Evolutionary conservation across 495 filamentous ascomycete species (phyloP), one percentile per base, ranked within the genome.

Genomic region (Extremus antarcticus): DNA sequence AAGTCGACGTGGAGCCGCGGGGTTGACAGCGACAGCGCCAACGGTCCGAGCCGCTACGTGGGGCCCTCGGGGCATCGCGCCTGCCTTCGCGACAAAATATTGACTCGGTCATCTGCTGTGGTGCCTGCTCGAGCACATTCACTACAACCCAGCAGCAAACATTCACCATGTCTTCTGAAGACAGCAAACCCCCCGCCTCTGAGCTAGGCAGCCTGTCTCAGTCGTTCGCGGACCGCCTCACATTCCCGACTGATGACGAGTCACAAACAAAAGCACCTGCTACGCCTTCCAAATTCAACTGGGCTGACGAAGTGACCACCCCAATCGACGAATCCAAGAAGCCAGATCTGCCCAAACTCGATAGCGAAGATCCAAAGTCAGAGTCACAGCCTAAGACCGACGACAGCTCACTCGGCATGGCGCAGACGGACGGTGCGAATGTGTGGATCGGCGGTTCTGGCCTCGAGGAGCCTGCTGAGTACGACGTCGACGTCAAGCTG

Each of bases 401-500:
- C 2, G 45, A 57, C 16, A 32, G 43, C 17, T 47, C 39, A 60
- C 53, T 68, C 35, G 64, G 63, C 22, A 63, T 56, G 29, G 65
- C 70, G 13, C 75, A 78, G 48, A 63, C 64, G 17, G 84, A 87
- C 66, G 80, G 81, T 45, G 74, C 78, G 32, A 54, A 72, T 16
- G 68, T 64, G 15, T 58, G 50, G 38, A 59, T 49, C 32, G 55
- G 61, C 25, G 71, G 66, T 11, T 66, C 71, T 17, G 50, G 51
- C 4, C 79, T 94, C 10, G 71, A 86, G 47, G 88, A 92, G 62
- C 78, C 79, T n/a, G n/a, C n/a, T 1, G 79, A 82, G 24, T 90
- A 86, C 70, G 81, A 86, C 53, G 85, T 98, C 50, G 81, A 94
- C 60, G 88, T 98, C 59, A 91, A 92, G 71, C 78, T 98, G 46